Conservation (phyloP, 495 filamentous ascomycete species). For the Geoglossum glabrum region DNA sequence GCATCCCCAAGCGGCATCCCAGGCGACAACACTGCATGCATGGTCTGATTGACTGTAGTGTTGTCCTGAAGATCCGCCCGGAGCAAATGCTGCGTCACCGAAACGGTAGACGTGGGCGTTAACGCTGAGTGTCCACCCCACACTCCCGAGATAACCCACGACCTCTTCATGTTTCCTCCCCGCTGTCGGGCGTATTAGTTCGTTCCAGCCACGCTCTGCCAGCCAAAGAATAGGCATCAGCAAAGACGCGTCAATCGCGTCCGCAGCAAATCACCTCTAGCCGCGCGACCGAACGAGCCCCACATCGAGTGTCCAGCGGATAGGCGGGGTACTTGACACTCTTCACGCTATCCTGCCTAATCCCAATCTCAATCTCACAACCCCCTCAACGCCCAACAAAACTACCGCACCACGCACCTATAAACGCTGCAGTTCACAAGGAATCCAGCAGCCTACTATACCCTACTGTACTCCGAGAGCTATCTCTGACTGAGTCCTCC, state of each 20-base stretch:
- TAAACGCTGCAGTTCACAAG: neutral
- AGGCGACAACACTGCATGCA: too few relatives aligned
- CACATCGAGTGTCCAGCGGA: neutral
- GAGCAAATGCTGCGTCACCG: neutral
- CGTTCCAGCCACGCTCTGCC: neutral
- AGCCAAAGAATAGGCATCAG: neutral
- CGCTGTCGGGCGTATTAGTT: too few relatives aligned
- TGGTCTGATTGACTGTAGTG: neutral
- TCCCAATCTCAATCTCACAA: neutral
- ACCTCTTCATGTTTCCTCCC: neutral
- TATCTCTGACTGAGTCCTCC: neutral
- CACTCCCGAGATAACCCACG: too few relatives aligned
- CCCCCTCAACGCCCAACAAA: neutral
- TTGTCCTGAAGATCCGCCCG: neutral
- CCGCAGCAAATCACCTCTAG: neutral
- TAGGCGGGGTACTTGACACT: neutral
- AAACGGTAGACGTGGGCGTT: neutral
- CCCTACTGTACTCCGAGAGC: neutral
- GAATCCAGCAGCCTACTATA: neutral
- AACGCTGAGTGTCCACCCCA: neutral
- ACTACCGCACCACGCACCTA: neutral
- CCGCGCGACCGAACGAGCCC: neutral
- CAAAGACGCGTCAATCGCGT: neutral
- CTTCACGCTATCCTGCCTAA: neutral
- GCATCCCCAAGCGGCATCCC: too few relatives aligned